These are phyloP conservation scores for Neurospora discreta DNA, from an alignment of 495 filamentous ascomycete species.

Conservation along the genomic window DNA sequence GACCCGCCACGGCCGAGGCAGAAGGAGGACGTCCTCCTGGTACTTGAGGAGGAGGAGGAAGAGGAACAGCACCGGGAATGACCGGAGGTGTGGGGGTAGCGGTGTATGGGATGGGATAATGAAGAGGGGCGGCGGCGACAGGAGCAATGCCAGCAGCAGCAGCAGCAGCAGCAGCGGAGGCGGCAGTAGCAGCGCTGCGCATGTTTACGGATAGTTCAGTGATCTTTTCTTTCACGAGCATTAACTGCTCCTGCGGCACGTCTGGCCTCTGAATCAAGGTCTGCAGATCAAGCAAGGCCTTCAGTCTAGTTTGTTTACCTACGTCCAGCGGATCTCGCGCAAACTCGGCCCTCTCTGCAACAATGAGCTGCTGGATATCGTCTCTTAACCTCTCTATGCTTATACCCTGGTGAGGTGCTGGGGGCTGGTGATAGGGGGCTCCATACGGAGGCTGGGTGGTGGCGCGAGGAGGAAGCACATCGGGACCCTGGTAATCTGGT, in stretches of 20 bases:
- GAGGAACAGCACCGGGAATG: conserved; percentile 3
- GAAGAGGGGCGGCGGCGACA: conserved; percentile 14
- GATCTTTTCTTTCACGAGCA: conserved; percentile 69
- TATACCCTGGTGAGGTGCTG: conserved; percentile 28
- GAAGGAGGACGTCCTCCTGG: conserved; percentile 15
- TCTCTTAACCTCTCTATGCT: conserved; percentile 65
- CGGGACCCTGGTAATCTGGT: conserved; percentile 14
- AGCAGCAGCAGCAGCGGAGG: background rate
- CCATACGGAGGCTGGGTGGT: conserved; percentile 24
- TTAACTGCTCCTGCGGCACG: conserved; percentile 68
- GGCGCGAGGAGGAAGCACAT: conserved; percentile 14
- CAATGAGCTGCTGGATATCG: conserved; percentile 70
- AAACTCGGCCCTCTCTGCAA: conserved; percentile 55
- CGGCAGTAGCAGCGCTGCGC: conserved; percentile 20
- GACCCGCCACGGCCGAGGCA: conserved; percentile 11
- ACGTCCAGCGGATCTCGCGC: conserved; percentile 61
- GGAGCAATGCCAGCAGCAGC: background rate
- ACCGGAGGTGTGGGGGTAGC: conserved; percentile 18
- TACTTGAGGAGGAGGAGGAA: conserved; percentile 4
- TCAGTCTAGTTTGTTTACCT: conserved; percentile 62
- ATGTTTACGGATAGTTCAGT: conserved; percentile 52
- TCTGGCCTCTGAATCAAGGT: conserved; percentile 65
- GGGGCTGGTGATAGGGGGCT: conserved; percentile 17
- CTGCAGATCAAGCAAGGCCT: conserved; percentile 80
- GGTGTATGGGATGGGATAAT: conserved; percentile 8